A percentile compares a stretch with the other conserved stretches of the same genome.
Evolutionary conservation across 768 basidiomycete species (phyloP).

Genomic region (Xanthoconium stramineum): DNA sequence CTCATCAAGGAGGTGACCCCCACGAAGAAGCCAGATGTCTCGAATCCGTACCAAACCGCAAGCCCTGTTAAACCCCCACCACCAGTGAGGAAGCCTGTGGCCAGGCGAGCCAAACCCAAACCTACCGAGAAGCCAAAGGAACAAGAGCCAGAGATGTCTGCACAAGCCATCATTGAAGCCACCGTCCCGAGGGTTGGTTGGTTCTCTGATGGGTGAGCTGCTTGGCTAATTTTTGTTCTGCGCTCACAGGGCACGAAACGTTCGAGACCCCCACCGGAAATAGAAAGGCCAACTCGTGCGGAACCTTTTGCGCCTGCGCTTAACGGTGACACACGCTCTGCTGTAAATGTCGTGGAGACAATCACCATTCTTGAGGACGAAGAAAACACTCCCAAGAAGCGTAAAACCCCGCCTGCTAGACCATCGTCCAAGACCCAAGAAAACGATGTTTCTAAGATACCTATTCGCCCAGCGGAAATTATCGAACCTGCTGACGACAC

Average conservation of each 20-base stretch:
- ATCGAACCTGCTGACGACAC: slow-evolving; percentile 36
- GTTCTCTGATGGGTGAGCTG: slow-evolving; percentile 1
- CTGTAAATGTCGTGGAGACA: slow-evolving; percentile 29
- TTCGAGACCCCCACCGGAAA: slow-evolving; percentile 62
- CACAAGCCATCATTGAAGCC: slow-evolving; percentile 73
- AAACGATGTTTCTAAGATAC: slow-evolving; percentile 19
- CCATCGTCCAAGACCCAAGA: slow-evolving; percentile 25
- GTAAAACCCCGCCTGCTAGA: slow-evolving; percentile 36
- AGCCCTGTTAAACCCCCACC: slow-evolving; percentile 57
- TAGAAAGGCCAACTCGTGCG: slow-evolving; percentile 36
- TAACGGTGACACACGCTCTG: slow-evolving; percentile 15
- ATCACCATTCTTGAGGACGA: slow-evolving; percentile 38
- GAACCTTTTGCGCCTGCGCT: slow-evolving; percentile 8
- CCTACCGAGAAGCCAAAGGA: slow-evolving; percentile 31
- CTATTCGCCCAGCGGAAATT: slow-evolving; percentile 36
- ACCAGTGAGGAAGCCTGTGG: slow-evolving; percentile 38
- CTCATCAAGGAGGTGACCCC: slow-evolving; percentile 71
- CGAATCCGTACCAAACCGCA: slow-evolving; percentile 75
- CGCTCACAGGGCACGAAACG: slow-evolving; percentile 67
- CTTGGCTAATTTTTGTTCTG: slow-evolving; percentile 4
- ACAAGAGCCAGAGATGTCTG: slow-evolving; percentile 37
- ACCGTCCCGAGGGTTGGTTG: slow-evolving; percentile 65
- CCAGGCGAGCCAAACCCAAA: slow-evolving; percentile 40
- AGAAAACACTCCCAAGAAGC: slow-evolving; percentile 44
- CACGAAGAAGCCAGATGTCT: slow-evolving; percentile 60